Conservation (phyloP, 192 early-diverging fungal species). For the Backusella sp. region DNA sequence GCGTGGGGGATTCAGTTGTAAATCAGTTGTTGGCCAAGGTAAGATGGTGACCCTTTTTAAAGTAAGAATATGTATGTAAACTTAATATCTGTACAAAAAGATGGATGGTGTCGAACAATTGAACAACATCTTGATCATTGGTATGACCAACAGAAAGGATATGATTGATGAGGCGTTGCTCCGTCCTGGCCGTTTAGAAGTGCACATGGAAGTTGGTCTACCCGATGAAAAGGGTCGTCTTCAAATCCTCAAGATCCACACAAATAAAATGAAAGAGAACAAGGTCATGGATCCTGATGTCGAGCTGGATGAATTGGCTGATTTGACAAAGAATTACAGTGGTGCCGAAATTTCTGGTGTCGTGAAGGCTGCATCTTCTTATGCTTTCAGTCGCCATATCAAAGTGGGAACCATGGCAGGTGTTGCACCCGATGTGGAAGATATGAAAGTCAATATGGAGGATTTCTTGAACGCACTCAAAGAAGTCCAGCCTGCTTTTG, state of each 20-base stretch:
- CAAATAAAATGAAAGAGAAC: slow-evolving; percentile 79
- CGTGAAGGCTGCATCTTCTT: slow-evolving; percentile 90
- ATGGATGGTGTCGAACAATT: slow-evolving; percentile 99
- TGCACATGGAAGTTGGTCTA: slow-evolving; percentile 94
- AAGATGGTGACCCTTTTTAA: neutral
- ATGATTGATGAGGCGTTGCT: slow-evolving; percentile 98
- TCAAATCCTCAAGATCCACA: slow-evolving; percentile 97
- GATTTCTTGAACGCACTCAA: slow-evolving; percentile 90
- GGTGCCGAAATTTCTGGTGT: slow-evolving; percentile 97
- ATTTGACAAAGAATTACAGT: slow-evolving; percentile 92
- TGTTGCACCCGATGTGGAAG: slow-evolving; percentile 81
- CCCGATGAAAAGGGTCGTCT: slow-evolving; percentile 91
- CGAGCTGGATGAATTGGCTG: slow-evolving; percentile 78
- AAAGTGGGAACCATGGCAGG: slow-evolving; percentile 83
- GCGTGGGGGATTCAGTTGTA: slow-evolving; percentile 95
- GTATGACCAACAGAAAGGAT: slow-evolving; percentile 98
- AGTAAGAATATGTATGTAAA: neutral
- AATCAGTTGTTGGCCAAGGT: slow-evolving; percentile 96
- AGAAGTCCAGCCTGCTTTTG: slow-evolving; percentile 93
- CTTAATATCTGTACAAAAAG: slow-evolving; percentile 24
- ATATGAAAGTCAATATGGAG: slow-evolving; percentile 80
- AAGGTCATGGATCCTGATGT: slow-evolving; percentile 82
- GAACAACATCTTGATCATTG: slow-evolving; percentile 97
- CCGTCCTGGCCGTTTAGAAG: slow-evolving; percentile 93
- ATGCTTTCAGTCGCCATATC: slow-evolving; percentile 95